These are phyloP conservation scores for Gossypium rotundifolium DNA, from an alignment of 345 rosid species.

Conservation along the genomic window DNA sequence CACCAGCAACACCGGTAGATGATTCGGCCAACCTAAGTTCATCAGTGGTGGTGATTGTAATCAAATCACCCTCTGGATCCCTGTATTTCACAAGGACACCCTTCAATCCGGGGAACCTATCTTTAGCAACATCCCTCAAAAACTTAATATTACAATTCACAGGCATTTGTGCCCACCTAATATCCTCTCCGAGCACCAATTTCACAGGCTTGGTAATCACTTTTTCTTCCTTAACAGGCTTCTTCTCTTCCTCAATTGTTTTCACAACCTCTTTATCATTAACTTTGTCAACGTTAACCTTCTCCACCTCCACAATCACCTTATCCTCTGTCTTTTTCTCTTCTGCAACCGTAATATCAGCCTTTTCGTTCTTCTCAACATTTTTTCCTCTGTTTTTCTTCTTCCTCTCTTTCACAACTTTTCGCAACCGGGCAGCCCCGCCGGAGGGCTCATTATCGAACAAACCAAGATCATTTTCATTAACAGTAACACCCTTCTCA, in stretches of 20 bases:
- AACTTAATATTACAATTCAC: slow-evolving; percentile 52
- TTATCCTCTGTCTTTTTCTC: slow-evolving; percentile 37
- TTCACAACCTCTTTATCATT: slow-evolving; percentile 55
- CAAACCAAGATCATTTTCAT: slow-evolving; percentile 55
- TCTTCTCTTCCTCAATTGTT: slow-evolving; percentile 42
- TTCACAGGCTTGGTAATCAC: slow-evolving; percentile 63
- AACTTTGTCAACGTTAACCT: slow-evolving; percentile 29
- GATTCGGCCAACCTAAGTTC: slow-evolving; percentile 78
- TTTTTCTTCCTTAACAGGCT: slow-evolving; percentile 44
- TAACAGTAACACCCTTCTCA: slow-evolving; percentile 60
- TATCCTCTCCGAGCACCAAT: slow-evolving; percentile 87
- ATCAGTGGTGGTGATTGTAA: slow-evolving; percentile 76
- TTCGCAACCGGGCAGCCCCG: slow-evolving; percentile 36
- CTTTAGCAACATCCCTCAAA: slow-evolving; percentile 67
- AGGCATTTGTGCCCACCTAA: slow-evolving; percentile 83
- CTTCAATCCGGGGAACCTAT: slow-evolving; percentile 71
- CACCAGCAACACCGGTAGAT: slow-evolving; percentile 35
- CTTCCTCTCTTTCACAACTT: slow-evolving; percentile 69
- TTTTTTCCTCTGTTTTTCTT: slow-evolving; percentile 41
- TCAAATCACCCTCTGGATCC: slow-evolving; percentile 90
- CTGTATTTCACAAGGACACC: slow-evolving; percentile 80
- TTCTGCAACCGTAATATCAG: slow-evolving; percentile 30
- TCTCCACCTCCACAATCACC: slow-evolving; percentile 37
- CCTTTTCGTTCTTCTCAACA: slow-evolving; percentile 22
- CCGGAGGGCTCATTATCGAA: slow-evolving; percentile 34